A percentile compares a stretch with the other conserved stretches of the same genome.
phyloP scores from a whole-genome alignment of 345 rosid species.

The Bruguiera gymnorhiza region DNA sequence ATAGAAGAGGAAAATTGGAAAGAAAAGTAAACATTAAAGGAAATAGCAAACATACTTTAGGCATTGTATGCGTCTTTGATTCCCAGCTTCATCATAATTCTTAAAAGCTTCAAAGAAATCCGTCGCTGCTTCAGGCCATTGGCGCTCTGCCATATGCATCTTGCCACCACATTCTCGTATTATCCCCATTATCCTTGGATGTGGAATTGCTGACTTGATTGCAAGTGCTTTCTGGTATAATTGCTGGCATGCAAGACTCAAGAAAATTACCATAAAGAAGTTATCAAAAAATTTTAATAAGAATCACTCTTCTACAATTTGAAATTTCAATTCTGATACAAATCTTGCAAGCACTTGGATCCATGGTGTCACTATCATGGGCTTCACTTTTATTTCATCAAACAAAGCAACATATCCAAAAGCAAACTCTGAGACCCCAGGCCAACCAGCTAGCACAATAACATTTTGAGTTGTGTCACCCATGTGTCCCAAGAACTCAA shows the following conservation, averaged over 20 bases:
- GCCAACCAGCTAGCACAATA: too few species aligned
- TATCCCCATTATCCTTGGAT: constrained; percentile 99
- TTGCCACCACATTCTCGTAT: constrained; percentile 99
- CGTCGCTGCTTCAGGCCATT: constrained; percentile 98
- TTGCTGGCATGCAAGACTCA: constrained; percentile 53
- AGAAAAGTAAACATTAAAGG: constrained; percentile 11
- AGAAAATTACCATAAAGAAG: constrained; percentile 1
- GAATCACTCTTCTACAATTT: background rate
- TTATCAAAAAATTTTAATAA: background rate
- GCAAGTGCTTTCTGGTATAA: constrained; percentile 96
- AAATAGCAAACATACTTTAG: constrained; percentile 61
- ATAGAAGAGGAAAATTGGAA: background rate
- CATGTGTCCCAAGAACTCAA: too few species aligned
- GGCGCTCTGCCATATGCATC: constrained; percentile 99
- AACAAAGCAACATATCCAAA: too few species aligned
- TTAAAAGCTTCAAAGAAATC: constrained; percentile 99
- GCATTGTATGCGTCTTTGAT: constrained; percentile 97
- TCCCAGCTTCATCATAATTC: constrained; percentile 99
- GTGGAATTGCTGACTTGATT: constrained; percentile 98
- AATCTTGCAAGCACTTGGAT: too few species aligned
- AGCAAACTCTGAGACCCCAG: too few species aligned
- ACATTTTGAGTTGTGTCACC: too few species aligned
- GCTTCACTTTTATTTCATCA: too few species aligned
- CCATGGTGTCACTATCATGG: too few species aligned
- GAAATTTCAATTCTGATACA: too few species aligned